phyloP scores from a whole-genome alignment of 257 asterid species.

The Jacaranda mimosifolia region DNA sequence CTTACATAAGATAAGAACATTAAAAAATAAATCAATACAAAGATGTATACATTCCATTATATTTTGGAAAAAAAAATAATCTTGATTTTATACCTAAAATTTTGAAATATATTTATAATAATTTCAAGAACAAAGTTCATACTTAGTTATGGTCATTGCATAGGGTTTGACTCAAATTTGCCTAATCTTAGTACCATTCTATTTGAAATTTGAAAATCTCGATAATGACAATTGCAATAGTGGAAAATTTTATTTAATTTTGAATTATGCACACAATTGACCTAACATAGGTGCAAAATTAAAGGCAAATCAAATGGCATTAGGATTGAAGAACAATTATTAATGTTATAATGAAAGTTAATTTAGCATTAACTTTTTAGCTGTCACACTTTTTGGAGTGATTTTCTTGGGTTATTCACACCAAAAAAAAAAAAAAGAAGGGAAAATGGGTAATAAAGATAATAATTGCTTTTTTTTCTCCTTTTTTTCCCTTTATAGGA shows the following conservation, averaged over 20 bases:
- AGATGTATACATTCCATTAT: too few relatives aligned
- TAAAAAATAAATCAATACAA: too few relatives aligned
- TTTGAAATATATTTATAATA: not conserved
- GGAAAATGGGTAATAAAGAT: not conserved
- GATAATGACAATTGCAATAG: not conserved
- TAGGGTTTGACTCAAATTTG: not conserved
- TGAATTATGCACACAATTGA: not conserved
- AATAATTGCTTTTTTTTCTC: conserved; percentile 21
- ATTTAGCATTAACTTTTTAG: conserved; percentile 38
- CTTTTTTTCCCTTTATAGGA: conserved; percentile 2
- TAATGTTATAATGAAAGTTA: conserved; percentile 26
- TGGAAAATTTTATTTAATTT: conserved; percentile 26
- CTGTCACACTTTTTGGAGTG: conserved; percentile 38
- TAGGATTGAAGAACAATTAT: not conserved
- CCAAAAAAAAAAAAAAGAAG: not conserved
- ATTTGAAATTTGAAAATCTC: conserved; percentile 12
- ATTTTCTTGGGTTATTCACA: conserved; percentile 28
- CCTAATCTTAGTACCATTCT: not conserved
- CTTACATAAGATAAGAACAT: too few relatives aligned
- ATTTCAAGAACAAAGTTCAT: not conserved
- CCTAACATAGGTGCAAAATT: not conserved
- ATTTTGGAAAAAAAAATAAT: too few relatives aligned
- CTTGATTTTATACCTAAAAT: not conserved
- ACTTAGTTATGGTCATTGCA: not conserved
- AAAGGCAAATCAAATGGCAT: conserved; percentile 10